These are phyloP conservation scores for Ramularia endophylla DNA, from an alignment of 2,329 filamentous ascomycete species.

Conservation along the genomic window DNA sequence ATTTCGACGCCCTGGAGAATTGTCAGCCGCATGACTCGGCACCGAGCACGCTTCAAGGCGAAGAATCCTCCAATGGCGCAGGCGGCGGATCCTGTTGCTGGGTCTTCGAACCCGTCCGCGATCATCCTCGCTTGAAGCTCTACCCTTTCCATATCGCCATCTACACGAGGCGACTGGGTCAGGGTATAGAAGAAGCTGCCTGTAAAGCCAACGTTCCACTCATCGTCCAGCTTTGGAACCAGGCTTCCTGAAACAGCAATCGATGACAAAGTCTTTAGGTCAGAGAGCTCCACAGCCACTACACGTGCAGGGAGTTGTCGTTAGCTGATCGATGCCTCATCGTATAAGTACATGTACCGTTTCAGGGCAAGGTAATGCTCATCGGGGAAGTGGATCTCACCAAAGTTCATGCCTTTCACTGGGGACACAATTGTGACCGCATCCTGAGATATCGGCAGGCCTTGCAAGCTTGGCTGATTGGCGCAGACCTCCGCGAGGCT, in stretches of 20 bases:
- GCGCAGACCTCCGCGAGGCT: slow-evolving; percentile 28
- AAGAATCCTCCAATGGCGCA: slow-evolving; percentile 42
- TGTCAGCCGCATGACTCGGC: slow-evolving; percentile 29
- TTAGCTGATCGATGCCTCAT: no score
- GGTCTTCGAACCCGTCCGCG: slow-evolving; percentile 42
- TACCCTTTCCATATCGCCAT: slow-evolving; percentile 19
- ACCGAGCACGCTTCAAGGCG: slow-evolving; percentile 33
- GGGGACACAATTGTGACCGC: slow-evolving; percentile 40
- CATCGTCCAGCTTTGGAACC: slow-evolving; percentile 34
- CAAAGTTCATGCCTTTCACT: slow-evolving; percentile 68
- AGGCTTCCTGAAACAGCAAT: slow-evolving; percentile 24
- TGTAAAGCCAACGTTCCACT: slow-evolving; percentile 51
- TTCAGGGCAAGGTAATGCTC: no score
- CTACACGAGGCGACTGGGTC: slow-evolving; percentile 23
- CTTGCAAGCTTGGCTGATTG: slow-evolving; percentile 32
- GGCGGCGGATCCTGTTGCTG: slow-evolving; percentile 48
- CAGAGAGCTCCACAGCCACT: no score
- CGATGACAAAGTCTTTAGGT: no score
- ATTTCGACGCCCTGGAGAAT: slow-evolving; percentile 49
- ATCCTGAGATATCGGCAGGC: slow-evolving; percentile 4
- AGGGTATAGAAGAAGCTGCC: slow-evolving; percentile 55
- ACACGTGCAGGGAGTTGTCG: no score
- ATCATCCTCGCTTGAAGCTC: slow-evolving; percentile 58
- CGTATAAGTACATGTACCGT: no score
- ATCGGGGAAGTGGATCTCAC: slow-evolving; percentile 54